Evolutionary conservation across 257 asterid genomes (phyloP).

Genomic region (Lycium barbarum): DNA sequence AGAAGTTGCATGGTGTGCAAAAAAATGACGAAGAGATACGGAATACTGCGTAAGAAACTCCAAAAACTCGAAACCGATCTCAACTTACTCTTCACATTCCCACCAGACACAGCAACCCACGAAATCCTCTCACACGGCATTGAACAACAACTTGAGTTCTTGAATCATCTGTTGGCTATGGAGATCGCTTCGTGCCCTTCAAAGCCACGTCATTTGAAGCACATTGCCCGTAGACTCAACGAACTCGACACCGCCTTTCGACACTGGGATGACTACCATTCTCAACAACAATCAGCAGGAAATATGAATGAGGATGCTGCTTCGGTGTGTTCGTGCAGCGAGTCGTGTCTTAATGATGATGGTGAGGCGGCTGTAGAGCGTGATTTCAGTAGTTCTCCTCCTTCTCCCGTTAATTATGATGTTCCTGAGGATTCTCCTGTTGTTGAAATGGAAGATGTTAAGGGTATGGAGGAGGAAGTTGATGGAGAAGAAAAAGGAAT

Average conservation of each 20-base stretch:
- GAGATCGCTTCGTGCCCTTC: conserved; percentile 37
- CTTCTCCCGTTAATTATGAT: conserved; percentile 1
- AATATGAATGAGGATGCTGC: conserved; percentile 1
- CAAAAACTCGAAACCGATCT: conserved; percentile 61
- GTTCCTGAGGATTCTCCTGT: neutral
- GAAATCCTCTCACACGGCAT: conserved; percentile 31
- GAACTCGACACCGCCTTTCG: conserved; percentile 33
- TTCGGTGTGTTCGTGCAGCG: conserved; percentile 40
- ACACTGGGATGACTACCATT: conserved; percentile 15
- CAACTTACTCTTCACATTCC: conserved; percentile 39
- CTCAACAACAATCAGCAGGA: neutral
- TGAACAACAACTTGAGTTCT: conserved; percentile 32
- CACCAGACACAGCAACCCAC: conserved; percentile 32
- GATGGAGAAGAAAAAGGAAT: conserved; percentile 9
- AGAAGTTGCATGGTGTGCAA: neutral
- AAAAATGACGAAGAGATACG: conserved; percentile 37
- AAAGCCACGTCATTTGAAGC: conserved; percentile 32
- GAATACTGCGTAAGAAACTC: conserved; percentile 57
- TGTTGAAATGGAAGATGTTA: neutral
- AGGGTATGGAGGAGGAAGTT: neutral
- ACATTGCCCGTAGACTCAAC: conserved; percentile 32
- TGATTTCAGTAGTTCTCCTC: neutral
- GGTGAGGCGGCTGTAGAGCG: conserved; percentile 20
- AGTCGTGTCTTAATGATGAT: conserved; percentile 27
- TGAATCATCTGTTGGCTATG: conserved; percentile 36